phyloP scores from a whole-genome alignment of 2,329 filamentous ascomycete species.

The Tolypocladium sp. region DNA sequence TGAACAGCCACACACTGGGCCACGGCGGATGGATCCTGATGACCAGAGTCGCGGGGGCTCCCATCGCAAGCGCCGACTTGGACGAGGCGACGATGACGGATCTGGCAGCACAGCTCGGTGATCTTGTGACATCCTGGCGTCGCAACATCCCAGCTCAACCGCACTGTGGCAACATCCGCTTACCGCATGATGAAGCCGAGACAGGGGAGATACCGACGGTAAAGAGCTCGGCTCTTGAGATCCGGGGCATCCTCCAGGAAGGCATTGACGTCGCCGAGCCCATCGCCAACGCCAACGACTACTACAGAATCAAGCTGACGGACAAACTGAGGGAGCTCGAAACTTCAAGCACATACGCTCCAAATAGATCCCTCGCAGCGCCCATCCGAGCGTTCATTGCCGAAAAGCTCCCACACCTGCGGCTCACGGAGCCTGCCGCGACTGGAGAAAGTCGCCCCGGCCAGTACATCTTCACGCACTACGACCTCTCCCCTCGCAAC shows the following conservation, averaged over 20 bases:
- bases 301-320: slow-evolving; percentile 6
- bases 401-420: slow-evolving; percentile 6
- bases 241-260: slow-evolving; percentile 4
- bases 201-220: not conserved
- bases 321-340: slow-evolving; percentile 5
- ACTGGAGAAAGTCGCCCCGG: not conserved
- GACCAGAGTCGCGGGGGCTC: slow-evolving; percentile 5
- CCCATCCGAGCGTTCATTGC: not conserved
- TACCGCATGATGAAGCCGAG: not conserved
- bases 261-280: slow-evolving; percentile 5
- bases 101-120: slow-evolving; percentile 9
- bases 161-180: slow-evolving; percentile 8
- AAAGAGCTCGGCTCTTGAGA: not conserved
- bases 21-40: slow-evolving; percentile 13
- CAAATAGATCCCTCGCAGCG: slow-evolving; percentile 1
- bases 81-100: slow-evolving; percentile 2
- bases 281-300: slow-evolving; percentile 3
- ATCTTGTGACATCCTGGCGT: slow-evolving; percentile 9
- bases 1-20: not conserved
- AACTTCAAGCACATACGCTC: not conserved
- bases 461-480: slow-evolving; percentile 11
- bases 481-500: slow-evolving; percentile 13
- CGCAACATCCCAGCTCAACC: slow-evolving; percentile 7
- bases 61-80: slow-evolving; percentile 5
- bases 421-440: not conserved